These are phyloP conservation scores for Pichia kudriavzevii DNA, from an alignment of 1,139 yeast genomes.

Conservation along the genomic window DNA sequence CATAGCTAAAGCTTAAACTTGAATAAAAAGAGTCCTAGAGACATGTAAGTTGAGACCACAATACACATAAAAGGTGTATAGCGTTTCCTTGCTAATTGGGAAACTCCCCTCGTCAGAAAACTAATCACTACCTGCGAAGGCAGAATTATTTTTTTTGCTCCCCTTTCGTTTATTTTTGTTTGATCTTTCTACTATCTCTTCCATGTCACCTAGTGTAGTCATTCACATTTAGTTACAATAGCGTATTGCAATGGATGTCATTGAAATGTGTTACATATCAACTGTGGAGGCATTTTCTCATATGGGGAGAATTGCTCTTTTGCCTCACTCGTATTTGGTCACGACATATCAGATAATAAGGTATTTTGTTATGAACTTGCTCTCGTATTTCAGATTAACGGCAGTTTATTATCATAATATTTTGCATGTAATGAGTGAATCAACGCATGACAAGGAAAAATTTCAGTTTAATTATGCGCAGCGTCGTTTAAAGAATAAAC, in stretches of 20 bases:
- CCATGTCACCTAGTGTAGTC: too few relatives aligned
- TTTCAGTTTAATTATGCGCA: conserved; percentile 18
- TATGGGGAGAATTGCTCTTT: conserved; percentile 16
- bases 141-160: background rate
- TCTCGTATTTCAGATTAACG: conserved; percentile 16
- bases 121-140: too few relatives aligned
- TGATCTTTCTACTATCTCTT: too few relatives aligned
- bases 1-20: too few relatives aligned
- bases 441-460: conserved; percentile 17
- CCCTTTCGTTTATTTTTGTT: background rate
- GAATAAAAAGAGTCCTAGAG: too few relatives aligned
- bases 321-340: conserved; percentile 20
- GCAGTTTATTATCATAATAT: conserved; percentile 20
- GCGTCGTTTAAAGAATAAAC: conserved; percentile 16
- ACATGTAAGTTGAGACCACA: too few relatives aligned
- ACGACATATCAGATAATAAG: conserved; percentile 17
- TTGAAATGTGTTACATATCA: conserved; percentile 11
- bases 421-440: conserved; percentile 18
- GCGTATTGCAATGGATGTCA: conserved; percentile 8
- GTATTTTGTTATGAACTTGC: conserved; percentile 13
- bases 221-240: too few relatives aligned
- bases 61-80: too few relatives aligned
- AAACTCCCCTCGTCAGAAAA: too few relatives aligned
- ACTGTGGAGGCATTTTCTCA: conserved; percentile 3
- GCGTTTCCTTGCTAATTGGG: too few relatives aligned